phyloP scores from a whole-genome alignment of 2,329 filamentous ascomycete genomes.

The Cercospora sp. region DNA sequence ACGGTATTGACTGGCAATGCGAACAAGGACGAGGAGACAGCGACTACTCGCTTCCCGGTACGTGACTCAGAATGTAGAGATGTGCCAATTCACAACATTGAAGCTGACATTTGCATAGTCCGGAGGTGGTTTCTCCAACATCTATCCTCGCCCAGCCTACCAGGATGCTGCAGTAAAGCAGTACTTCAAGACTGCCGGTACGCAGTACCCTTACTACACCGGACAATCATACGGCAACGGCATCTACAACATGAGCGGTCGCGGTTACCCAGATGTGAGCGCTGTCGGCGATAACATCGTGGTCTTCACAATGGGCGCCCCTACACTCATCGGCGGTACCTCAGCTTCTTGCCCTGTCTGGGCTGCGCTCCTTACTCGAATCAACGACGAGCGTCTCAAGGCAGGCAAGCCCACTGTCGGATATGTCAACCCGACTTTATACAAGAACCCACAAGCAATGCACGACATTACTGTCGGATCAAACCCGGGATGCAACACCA shows the following conservation, averaged over 20 bases:
- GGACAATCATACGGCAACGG: conserved; percentile 56
- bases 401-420: conserved; percentile 33
- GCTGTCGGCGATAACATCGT: conserved; percentile 36
- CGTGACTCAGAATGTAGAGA: neutral
- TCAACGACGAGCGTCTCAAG: conserved; percentile 35
- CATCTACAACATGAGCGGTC: conserved; percentile 33
- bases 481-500: conserved; percentile 39
- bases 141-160: conserved; percentile 40
- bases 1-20: conserved; percentile 42
- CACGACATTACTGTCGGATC: conserved; percentile 42
- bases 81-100: neutral
- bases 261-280: conserved; percentile 47
- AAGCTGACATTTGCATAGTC: conserved; percentile 22
- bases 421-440: conserved; percentile 39
- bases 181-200: conserved; percentile 38
- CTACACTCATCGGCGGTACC: conserved; percentile 34
- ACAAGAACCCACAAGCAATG: conserved; percentile 42
- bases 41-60: conserved; percentile 43
- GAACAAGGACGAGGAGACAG: conserved; percentile 41
- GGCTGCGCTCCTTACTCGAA: conserved; percentile 31
- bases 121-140: conserved; percentile 44
- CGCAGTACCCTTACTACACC: conserved; percentile 37
- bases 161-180: conserved; percentile 41
- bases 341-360: conserved; percentile 32
- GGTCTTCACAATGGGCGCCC: conserved; percentile 24